Evolutionary conservation across 75 land plant species (phyloP).

Genomic region (Pseudotsuga menziesii): DNA sequence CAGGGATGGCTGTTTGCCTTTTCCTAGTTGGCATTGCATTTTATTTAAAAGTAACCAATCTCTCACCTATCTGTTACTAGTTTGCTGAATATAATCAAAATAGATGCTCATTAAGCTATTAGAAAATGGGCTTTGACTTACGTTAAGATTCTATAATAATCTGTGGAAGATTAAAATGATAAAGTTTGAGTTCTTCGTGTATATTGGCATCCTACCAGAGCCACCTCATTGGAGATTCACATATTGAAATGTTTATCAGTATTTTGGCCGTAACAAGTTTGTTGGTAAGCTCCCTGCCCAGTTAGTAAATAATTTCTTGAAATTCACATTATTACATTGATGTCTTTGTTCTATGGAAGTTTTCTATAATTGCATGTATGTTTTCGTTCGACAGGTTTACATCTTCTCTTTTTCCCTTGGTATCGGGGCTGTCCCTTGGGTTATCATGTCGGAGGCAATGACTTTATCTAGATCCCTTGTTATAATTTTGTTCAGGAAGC

Average conservation of each 20-base stretch:
- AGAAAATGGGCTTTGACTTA: too few relatives aligned
- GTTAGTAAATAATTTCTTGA: neutral
- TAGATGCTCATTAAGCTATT: too few relatives aligned
- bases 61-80: too few relatives aligned
- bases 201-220: neutral
- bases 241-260: conserved; percentile 1
- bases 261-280: conserved; percentile 7
- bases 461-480: neutral
- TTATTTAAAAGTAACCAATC: neutral
- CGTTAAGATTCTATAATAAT: too few relatives aligned
- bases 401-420: conserved; percentile 43
- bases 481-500: too few relatives aligned
- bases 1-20: conserved; percentile 7
- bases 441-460: conserved; percentile 61
- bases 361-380: neutral
- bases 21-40: neutral
- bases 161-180: too few relatives aligned
- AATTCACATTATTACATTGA: too few relatives aligned
- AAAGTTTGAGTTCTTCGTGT: too few relatives aligned
- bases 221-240: neutral
- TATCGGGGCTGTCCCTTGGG: conserved; percentile 70
- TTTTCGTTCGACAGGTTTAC: conserved; percentile 25
- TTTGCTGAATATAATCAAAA: too few relatives aligned
- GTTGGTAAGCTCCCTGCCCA: neutral
- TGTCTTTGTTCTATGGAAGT: neutral